Base-by-base conservation (phyloP, 345 rosid species). In the Euclidium syriacum region DNA sequence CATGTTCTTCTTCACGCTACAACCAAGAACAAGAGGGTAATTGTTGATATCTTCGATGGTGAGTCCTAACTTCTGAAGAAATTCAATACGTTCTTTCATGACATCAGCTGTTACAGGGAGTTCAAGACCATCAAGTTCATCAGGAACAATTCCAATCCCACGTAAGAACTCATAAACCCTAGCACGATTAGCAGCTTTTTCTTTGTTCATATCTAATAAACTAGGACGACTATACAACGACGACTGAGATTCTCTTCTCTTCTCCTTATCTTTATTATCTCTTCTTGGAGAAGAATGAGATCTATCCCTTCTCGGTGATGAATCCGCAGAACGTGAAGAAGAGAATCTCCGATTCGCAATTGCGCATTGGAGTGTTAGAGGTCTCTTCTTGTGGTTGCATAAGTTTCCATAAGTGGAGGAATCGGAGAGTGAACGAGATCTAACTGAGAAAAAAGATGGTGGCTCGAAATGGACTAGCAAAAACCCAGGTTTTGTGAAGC, bases 1-100 rank as follows among this genome's bases (percentile, higher is more conserved):
- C 98, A 91, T 88, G 67, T 88, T 91, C 85, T 88, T 91, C 78
- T 88, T 91, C 70, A 91, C 98, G 41, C 98, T 91, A 73, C 98
- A 91, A 25, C 96, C 98, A 26, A 91, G 98, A 65, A 88, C 85
- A 53, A 91, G 88, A 6, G 98, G 96, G 65, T 91, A 91, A 69
- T 81, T 86, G 59, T 88, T 86, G 32, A 91, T 80, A 68, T 91
- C 95, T 56, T 86, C 95, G 19, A 91, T 70, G 5, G 87, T 83
- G 34, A 91, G 84, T 40, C 98, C 96, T 27, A 91, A 34, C 14
- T 70, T 80, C 41, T 78, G 95, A 55, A 91, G 96, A 60, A 88
- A 91, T 62, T 86, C 94, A 6, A 91, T 81, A 15, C 98, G 87
- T 65, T 91, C 98, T 62, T 64, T 78, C 81, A 88, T 88, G 10